Evolutionary conservation across 2,329 filamentous ascomycete species (phyloP), one percentile per base, ranked within the genome.

Genomic region (Seiridium cupressi): DNA sequence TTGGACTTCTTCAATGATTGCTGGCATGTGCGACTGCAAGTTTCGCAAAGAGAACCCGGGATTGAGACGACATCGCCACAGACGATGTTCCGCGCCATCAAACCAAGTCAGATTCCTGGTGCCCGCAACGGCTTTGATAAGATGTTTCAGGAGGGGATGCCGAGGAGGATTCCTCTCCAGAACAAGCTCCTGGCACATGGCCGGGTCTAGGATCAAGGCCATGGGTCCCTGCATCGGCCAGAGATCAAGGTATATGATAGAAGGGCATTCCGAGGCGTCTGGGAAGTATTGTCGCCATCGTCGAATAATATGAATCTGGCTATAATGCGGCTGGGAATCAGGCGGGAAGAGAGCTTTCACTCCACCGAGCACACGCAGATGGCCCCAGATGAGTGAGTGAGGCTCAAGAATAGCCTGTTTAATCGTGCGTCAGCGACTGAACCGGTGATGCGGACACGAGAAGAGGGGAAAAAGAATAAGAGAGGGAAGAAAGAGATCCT

Each of bases 1-100:
- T 26, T 44, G 51, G 44, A 65, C 63, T 59, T 70, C 69, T 5
- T 71, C 66, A 4, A 73, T 57, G 31, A 73, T 63, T 10, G 51
- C 61, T 1, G 71, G 71, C 2, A 72, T 63, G 44, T 74, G 51
- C 3, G 67, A 66, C 58, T 70, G 66, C 44, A 76, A 44, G 55
- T 76, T 74, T 47, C 66, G 67, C 44, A 66, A 61, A 1, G 69
- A 68, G 61, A 77, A 77, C 5, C 72, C 73, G 0, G 70, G 70
- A 61, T 73, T 74, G 65, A 75, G 74, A 11, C 70, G 60, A 13
- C 62, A 65, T 44, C 72, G 64, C 67, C 70, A 68, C 32, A 61
- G 64, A 58, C 72, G 72, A 73, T 75, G 77, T 53, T 70, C 65
- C 11, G 68, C 64, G 2, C 75, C 75, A 31, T 76, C 71, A 11